These are phyloP conservation scores for Monosporozyma aerobia DNA, from an alignment of 805 yeast species.

Conservation along the genomic window DNA sequence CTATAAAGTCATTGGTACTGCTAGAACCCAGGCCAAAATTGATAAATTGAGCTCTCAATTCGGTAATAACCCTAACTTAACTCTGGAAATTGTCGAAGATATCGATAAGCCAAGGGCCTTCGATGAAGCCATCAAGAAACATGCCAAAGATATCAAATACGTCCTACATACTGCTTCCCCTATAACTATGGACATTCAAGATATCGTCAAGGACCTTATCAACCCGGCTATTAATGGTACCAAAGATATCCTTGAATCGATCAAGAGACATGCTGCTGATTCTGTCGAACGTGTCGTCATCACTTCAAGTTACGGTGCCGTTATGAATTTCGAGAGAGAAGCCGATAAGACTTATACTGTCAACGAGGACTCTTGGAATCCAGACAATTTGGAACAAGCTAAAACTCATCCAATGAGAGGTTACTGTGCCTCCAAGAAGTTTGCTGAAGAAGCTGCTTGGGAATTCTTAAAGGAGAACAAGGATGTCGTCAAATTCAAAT, in stretches of 20 bases:
- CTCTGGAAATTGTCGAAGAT: conserved; percentile 31
- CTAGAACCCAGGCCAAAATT: conserved; percentile 38
- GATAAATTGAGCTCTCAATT: conserved; percentile 30
- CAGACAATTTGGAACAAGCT: conserved; percentile 42
- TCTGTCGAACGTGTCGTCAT: conserved; percentile 40
- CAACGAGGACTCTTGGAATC: conserved; percentile 45
- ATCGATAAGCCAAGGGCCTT: conserved; percentile 35
- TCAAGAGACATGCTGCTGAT: conserved; percentile 33
- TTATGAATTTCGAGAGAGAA: conserved; percentile 31
- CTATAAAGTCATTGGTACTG: conserved; percentile 45
- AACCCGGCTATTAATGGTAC: conserved; percentile 52
- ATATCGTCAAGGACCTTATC: conserved; percentile 41
- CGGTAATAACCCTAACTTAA: conserved; percentile 18
- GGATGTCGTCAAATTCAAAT: conserved; percentile 30
- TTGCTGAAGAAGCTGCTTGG: conserved; percentile 58
- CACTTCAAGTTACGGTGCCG: conserved; percentile 46
- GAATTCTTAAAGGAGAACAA: conserved; percentile 32
- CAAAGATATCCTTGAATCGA: conserved; percentile 41
- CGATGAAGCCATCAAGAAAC: conserved; percentile 34
- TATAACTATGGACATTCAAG: conserved; percentile 36
- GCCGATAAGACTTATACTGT: conserved; percentile 30
- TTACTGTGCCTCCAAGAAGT: conserved; percentile 51
- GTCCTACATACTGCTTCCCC: conserved; percentile 60
- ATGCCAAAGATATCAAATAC: conserved; percentile 41
- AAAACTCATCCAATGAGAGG: conserved; percentile 32